Conservation (phyloP, 345 rosid genomes). For the Eucalyptus erythrocorys region DNA sequence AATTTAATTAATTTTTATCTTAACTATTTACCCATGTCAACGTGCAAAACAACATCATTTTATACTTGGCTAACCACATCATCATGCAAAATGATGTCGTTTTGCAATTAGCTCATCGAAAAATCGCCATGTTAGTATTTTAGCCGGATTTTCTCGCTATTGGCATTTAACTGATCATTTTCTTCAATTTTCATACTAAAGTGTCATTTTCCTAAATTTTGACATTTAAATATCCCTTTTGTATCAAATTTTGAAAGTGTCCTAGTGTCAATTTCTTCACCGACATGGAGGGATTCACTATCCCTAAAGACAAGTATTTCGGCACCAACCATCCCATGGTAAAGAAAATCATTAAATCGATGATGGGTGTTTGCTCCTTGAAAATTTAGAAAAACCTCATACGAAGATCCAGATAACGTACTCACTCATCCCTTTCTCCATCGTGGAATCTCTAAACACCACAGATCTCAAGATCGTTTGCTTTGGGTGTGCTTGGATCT, state of each 20-base stretch:
- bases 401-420: rapidly evolving
- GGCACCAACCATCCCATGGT: neutral
- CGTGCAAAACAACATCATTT: no score
- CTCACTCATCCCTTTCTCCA: neutral
- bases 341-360: neutral
- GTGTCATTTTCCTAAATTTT: no score
- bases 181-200: no score
- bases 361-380: neutral
- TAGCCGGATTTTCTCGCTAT: rapidly evolving
- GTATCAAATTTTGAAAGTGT: no score
- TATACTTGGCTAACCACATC: no score
- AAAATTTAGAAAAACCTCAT: neutral
- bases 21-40: no score
- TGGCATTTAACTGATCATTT: no score
- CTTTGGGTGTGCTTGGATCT: neutral
- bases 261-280: neutral
- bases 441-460: neutral
- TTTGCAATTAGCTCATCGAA: rapidly evolving
- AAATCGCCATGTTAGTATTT: no score
- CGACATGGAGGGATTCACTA: neutral
- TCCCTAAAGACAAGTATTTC: neutral
- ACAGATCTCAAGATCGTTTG: rapidly evolving
- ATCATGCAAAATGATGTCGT: no score
- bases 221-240: rapidly evolving
- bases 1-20: no score